A percentile compares a stretch with the other conserved stretches of the same genome.
Evolutionary conservation across 2,329 filamentous ascomycete genomes (phyloP).

Genomic region (Fusarium cyanostomum): DNA sequence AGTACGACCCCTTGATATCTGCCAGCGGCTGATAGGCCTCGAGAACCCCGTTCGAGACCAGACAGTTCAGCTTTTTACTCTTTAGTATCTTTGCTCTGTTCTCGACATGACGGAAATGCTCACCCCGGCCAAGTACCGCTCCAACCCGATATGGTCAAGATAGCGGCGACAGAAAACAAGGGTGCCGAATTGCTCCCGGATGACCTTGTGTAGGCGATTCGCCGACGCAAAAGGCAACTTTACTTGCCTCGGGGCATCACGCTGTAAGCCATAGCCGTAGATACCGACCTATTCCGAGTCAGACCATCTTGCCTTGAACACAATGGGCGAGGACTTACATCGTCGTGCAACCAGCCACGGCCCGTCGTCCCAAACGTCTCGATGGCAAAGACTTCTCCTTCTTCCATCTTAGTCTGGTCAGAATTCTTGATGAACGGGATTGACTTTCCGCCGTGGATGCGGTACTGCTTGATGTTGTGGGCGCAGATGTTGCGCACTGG

Average conservation of each 20-base stretch:
- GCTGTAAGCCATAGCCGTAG: slow-evolving; percentile 61
- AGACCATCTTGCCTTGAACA: not conserved
- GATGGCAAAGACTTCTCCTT: slow-evolving; percentile 90
- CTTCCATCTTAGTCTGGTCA: slow-evolving; percentile 93
- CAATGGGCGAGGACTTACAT: slow-evolving; percentile 59
- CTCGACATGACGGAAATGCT: slow-evolving; percentile 20
- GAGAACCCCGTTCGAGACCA: slow-evolving; percentile 66
- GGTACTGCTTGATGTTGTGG: slow-evolving; percentile 85
- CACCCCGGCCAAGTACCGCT: slow-evolving; percentile 67
- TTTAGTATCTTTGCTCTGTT: slow-evolving; percentile 15
- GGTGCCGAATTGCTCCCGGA: slow-evolving; percentile 70
- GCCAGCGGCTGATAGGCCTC: slow-evolving; percentile 65
- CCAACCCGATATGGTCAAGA: slow-evolving; percentile 68
- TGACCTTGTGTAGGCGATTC: slow-evolving; percentile 64
- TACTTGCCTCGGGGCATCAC: slow-evolving; percentile 48
- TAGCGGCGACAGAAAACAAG: slow-evolving; percentile 70
- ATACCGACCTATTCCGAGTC: slow-evolving; percentile 52
- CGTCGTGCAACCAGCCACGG: slow-evolving; percentile 80
- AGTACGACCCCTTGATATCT: slow-evolving; percentile 68
- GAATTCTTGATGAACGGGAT: slow-evolving; percentile 87
- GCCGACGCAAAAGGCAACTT: slow-evolving; percentile 60
- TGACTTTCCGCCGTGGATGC: slow-evolving; percentile 88
- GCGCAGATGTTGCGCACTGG: slow-evolving; percentile 83
- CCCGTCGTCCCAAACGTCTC: slow-evolving; percentile 94
- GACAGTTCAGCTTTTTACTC: slow-evolving; percentile 60